Percentiles rank a stretch among this genome's conserved stretches.
Conservation (phyloP, 345 rosid species). For the Dipteronia dyeriana region DNA sequence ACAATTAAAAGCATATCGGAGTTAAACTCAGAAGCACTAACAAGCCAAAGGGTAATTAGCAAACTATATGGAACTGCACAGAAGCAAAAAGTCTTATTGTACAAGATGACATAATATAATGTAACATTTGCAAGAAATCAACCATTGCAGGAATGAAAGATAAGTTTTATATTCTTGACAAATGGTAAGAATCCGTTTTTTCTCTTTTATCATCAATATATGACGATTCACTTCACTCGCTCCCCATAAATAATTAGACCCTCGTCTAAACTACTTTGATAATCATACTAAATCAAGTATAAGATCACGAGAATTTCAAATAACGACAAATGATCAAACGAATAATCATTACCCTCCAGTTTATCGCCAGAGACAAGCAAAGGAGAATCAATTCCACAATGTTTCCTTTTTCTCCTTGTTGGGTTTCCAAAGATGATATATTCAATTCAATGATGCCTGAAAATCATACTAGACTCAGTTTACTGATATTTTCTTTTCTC, state of each 20-base stretch:
- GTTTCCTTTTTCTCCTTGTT: not conserved
- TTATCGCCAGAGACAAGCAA: not conserved
- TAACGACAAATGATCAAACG: not conserved
- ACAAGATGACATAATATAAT: not conserved
- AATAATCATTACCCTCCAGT: conserved; percentile 5
- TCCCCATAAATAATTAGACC: not conserved
- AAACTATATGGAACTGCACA: not conserved
- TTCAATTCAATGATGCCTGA: not conserved
- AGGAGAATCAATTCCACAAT: not conserved
- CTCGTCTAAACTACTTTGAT: not conserved
- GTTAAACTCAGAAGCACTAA: not conserved
- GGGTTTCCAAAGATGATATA: not conserved
- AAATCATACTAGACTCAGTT: conserved; percentile 3
- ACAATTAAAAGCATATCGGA: not conserved
- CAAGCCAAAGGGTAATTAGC: not conserved
- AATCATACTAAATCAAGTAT: conserved; percentile 1
- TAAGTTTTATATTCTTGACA: not conserved
- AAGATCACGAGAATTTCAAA: not conserved
- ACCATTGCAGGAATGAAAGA: not conserved
- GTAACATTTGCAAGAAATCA: not conserved
- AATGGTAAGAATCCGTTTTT: not conserved
- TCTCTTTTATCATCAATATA: conserved; percentile 3
- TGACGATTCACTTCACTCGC: not conserved
- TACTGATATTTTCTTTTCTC: not conserved
- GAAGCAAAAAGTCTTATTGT: not conserved